Evolutionary conservation across 1,139 yeast genomes (phyloP), one percentile per base, ranked within the genome.

Genomic region (Saccharomyces hybrid): DNA sequence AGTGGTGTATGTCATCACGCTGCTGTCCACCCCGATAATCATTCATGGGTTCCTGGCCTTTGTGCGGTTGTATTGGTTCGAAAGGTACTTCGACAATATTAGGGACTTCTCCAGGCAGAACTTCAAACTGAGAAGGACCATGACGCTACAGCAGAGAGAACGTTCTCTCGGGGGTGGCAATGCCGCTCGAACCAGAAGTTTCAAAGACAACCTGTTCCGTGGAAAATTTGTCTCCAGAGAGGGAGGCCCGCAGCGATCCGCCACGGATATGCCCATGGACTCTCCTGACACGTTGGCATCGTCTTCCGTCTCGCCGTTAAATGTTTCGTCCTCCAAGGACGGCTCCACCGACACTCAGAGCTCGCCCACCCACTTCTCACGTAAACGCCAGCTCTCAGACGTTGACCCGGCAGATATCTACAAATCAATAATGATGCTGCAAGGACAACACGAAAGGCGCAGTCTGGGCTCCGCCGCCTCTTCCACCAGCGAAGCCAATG

Each of bases 51-150:
- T 83, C 0, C 75, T 93, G 46, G 82, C 88, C 14, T 82, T 88
- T 60, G 75, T 91, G 16, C 78, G 98, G 51, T 73, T 93, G 51
- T 88, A 86, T 67, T 87, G 95, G 86, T 93, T 88, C 70, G 96
- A 90, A 68, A 79, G 89, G 58, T 81, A 85, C 63, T 89, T 93
- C 69, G 91, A 88, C 66, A 81, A 85, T 60, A 90, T 93, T 64
- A 85, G 85, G 61, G 81, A 78, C 55, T 78, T 78, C 54, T 87
- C 96, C 26, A 86, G 85, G 64, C 67, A 80, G 58, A 85, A 89
- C 64, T 85, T 82, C 67, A 78, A 81, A 66, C 83, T 88, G 86
- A 78, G 97, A 63, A 75, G 95, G 54, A 79, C 87, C 0, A 87
- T 88, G 44, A 88, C 96, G 1, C 52, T 68, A 25, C 49, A 61